Base-by-base conservation (phyloP, 495 filamentous ascomycete species). In the Penicillium fimorum region DNA sequence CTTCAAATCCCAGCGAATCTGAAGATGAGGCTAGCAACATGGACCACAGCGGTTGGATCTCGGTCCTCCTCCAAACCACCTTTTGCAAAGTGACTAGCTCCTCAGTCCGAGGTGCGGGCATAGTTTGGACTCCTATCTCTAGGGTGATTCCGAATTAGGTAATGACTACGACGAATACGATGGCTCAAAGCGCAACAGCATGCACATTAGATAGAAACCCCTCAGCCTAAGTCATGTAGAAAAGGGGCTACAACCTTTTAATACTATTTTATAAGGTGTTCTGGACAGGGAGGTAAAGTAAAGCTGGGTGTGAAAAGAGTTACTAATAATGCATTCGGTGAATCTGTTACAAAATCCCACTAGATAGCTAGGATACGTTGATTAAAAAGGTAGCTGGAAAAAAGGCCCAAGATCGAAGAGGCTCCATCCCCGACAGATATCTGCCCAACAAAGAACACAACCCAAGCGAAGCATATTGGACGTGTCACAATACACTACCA, bases 401-500 rank as follows among this genome's bases (percentile, higher is more conserved):
- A 32, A 53, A 37, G 20, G 46, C 46, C 50, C 13, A 30, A 53
- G 18, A 44, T 33, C 11, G 40, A 45, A 53, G 9, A 45, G 41
- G 30, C 51, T 9, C 40, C 24, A 33, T 35, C 20, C 42, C 52
- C 30, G 24, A 37, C 25, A 54, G 22, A 38, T 38, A 13, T 33
- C 44, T 37, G 41, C 43, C 42, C 41, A 47, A 8, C 52, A 47
- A 54, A 47, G 42, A 54, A 47, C 52, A 35, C 50, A 63, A 59
- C 24, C 57, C 53, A 57, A 63, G 43, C 55, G 42, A 49, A 48
- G 49, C 44, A 55, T 55, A 68, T 57, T 56, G 46, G 42, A 59
- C 27, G 32, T 17, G 42, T 50, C 49, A 11, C 37, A 25, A 58
- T 55, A 53, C 32, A 38, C 58, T 32, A 49, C 41, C 45, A 44